Conservation (phyloP, 345 rosid genomes). For the Dimocarpus longan region DNA sequence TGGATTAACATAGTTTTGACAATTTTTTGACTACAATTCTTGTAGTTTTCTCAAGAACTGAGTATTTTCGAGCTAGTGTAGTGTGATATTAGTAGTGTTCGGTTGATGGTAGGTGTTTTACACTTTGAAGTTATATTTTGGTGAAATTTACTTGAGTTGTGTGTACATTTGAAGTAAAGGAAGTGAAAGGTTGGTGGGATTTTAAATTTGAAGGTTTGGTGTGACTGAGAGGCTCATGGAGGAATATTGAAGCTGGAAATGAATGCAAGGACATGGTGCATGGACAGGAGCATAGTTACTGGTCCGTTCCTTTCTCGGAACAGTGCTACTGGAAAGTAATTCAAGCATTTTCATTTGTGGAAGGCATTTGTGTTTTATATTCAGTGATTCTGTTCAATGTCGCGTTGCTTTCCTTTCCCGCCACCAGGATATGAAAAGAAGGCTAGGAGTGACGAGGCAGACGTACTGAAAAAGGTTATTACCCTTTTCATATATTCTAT, state of each 20-base stretch:
- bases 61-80: conserved; percentile 25
- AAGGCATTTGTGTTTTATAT: conserved; percentile 25
- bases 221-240: conserved; percentile 33
- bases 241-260: conserved; percentile 48
- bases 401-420: conserved; percentile 99
- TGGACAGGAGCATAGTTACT: conserved; percentile 54
- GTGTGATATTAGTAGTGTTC: conserved; percentile 11
- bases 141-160: conserved; percentile 19
- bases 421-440: conserved; percentile 98
- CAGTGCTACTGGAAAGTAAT: conserved; percentile 44
- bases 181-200: conserved; percentile 18
- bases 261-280: conserved; percentile 66
- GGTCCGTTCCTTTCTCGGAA: conserved; percentile 59
- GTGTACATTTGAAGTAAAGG: conserved; percentile 22
- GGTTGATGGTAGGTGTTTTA: conserved; percentile 21
- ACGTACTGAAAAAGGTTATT: conserved; percentile 71
- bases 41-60: conserved; percentile 14
- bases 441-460: conserved; percentile 53
- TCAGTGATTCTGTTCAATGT: conserved; percentile 62
- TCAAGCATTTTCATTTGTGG: conserved; percentile 33
- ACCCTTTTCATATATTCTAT: conserved; percentile 22
- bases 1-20: conserved; percentile 36
- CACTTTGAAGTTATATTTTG: conserved; percentile 19
- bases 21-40: conserved; percentile 15
- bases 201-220: conserved; percentile 21